Conservation (phyloP, 2,329 filamentous ascomycete species). For the Lasiodiplodia gonubiensis region DNA sequence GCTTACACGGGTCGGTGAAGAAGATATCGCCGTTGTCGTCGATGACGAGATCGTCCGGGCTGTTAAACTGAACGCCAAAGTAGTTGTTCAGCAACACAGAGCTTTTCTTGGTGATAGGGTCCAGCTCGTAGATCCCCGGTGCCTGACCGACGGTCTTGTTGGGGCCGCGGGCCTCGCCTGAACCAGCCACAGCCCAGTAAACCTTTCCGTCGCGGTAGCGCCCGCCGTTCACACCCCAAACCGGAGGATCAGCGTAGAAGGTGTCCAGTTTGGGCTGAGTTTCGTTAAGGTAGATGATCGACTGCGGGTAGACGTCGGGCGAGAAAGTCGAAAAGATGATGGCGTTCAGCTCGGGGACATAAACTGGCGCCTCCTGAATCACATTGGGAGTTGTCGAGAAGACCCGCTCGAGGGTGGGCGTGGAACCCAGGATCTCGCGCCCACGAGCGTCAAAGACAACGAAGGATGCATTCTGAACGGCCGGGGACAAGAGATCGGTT, state of each 20-base stretch:
- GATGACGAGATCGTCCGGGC: constrained; percentile 18
- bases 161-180: background rate
- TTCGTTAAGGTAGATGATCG: constrained; percentile 14
- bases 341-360: constrained; percentile 28
- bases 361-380: constrained; percentile 31
- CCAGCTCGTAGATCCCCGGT: constrained; percentile 15
- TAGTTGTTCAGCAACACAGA: constrained; percentile 22
- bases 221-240: constrained; percentile 1
- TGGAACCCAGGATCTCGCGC: constrained; percentile 33
- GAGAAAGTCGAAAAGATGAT: constrained; percentile 21
- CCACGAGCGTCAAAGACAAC: constrained; percentile 37
- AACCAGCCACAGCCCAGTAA: constrained; percentile 10
- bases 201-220: constrained; percentile 11
- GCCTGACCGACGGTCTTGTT: background rate
- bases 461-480: constrained; percentile 31
- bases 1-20: constrained; percentile 22
- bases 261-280: background rate
- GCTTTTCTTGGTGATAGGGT: constrained; percentile 1
- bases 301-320: constrained; percentile 4
- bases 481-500: background rate
- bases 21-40: constrained; percentile 15
- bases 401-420: constrained; percentile 32
- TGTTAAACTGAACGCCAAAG: constrained; percentile 17
- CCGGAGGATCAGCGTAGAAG: constrained; percentile 3
- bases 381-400: constrained; percentile 25